Evolutionary conservation across 768 basidiomycete species (phyloP), one percentile per base, ranked within the genome.

Genomic region (Termitomyces sp.): DNA sequence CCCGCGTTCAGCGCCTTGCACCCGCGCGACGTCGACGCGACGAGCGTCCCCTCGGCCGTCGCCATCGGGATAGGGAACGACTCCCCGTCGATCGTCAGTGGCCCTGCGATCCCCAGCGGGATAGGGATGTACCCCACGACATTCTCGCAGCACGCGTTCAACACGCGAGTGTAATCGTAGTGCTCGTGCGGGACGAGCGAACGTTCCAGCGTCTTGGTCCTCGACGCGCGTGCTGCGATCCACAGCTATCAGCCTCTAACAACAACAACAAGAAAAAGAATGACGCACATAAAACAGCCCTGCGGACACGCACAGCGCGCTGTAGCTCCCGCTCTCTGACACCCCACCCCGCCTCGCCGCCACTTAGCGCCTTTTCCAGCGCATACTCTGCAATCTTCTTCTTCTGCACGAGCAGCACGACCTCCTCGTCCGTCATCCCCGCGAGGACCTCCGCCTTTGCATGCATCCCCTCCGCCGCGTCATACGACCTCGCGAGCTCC

Each of bases 81-180:
- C 42, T 81, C 74, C 31, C 92, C 94, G 65, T 99, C 96, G 67
- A 99, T 82, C 44, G 83, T 90, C 36, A 99, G 84, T 3, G 97
- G 97, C 2, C 97, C 97, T 16, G 97, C 97, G 59, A 98, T 88
- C 63, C 97, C 97, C 52, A 98, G 86, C 0, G 97, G 97, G 37
- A 99, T 73, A 42, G 96, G 97, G 70, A 98, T 93, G 71, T 92
- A 99, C 32, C 97, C 97, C 48, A 98, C 84, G 51, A 99, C 97
- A 71, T 99, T 98, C 74, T 99, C 97, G 73, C 97, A 99, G 75
- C 96, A 99, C 10, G 96, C 94, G 57, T 95, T 96, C 53, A 94
- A 81, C 32, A 99, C 94, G 10, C 90, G 85, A 39, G 88, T 86
- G 75, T 98, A 99, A 71, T 98, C 95, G 71, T 97, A 99, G 69